These are phyloP conservation scores for Scedosporium apiospermum DNA, from an alignment of 2,329 filamentous ascomycete species.

Conservation along the genomic window DNA sequence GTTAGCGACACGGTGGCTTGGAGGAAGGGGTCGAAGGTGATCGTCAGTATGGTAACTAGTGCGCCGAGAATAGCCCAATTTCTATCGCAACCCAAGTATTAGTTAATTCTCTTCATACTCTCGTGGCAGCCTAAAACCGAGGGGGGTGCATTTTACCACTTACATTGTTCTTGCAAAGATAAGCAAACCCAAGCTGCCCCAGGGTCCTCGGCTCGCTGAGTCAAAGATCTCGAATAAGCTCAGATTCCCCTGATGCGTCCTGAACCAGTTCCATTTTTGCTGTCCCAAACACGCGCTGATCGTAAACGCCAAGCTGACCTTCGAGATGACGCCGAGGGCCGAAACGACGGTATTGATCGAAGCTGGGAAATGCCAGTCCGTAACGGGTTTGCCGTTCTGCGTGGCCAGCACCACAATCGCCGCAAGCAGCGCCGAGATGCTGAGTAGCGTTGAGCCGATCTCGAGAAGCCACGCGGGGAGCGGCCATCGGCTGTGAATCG, in stretches of 20 bases:
- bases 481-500: not conserved
- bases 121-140: not conserved
- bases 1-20: not conserved
- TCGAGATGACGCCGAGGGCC: not conserved
- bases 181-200: not conserved
- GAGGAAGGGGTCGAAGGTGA: slow-evolving; percentile 1
- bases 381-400: not conserved
- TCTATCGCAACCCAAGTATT: not conserved
- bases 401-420: not conserved
- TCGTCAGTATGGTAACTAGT: not conserved
- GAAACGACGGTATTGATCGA: not conserved
- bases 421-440: not conserved
- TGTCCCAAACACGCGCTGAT: not conserved
- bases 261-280: slow-evolving; percentile 2
- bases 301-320: not conserved
- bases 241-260: not conserved
- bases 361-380: not conserved
- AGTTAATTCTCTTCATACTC: not conserved
- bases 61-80: slow-evolving; percentile 3
- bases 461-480: not conserved
- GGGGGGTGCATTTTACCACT: not conserved
- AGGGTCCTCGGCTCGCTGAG: not conserved
- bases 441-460: not conserved
- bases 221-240: not conserved
- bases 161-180: not conserved